Conservation (phyloP, 805 yeast genomes). For the Spathaspora hagerdaliae region DNA sequence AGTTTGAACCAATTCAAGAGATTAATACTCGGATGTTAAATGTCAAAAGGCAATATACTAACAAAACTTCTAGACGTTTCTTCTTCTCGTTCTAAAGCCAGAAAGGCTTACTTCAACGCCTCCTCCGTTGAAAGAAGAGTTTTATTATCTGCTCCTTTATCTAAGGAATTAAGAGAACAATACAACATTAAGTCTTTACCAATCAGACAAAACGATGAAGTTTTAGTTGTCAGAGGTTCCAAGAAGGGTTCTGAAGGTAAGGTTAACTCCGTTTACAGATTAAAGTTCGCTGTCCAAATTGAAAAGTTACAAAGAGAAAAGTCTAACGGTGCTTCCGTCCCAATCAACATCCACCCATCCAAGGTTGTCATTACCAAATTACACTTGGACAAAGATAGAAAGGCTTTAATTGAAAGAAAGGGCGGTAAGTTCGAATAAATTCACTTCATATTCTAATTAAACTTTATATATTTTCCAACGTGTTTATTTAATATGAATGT, state of each 20-base stretch:
- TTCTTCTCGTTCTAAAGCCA: slow-evolving; percentile 97
- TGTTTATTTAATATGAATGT: slow-evolving; percentile 14
- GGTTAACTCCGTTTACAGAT: slow-evolving; percentile 97
- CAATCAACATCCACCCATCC: slow-evolving; percentile 96
- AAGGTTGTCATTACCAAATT: slow-evolving; percentile 98
- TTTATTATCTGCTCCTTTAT: slow-evolving; percentile 96
- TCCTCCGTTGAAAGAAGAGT: slow-evolving; percentile 94
- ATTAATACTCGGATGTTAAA: neutral
- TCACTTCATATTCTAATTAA: slow-evolving; percentile 10
- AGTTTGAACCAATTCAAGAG: no score
- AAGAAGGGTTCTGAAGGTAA: slow-evolving; percentile 99
- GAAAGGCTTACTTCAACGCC: slow-evolving; percentile 99
- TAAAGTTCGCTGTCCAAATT: slow-evolving; percentile 93
- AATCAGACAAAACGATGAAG: slow-evolving; percentile 96
- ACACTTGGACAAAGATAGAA: slow-evolving; percentile 98
- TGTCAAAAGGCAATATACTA: slow-evolving; percentile 19
- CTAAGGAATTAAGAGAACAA: slow-evolving; percentile 97
- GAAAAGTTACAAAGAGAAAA: slow-evolving; percentile 97
- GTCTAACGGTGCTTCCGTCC: slow-evolving; percentile 96
- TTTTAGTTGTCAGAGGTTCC: slow-evolving; percentile 95
- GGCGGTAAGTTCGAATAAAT: slow-evolving; percentile 93
- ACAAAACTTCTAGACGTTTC: slow-evolving; percentile 76
- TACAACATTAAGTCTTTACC: slow-evolving; percentile 95
- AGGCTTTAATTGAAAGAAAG: slow-evolving; percentile 94
- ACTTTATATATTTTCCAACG: slow-evolving; percentile 7